These are phyloP conservation scores for Rhizopogon rudus DNA, from an alignment of 768 basidiomycete genomes.

Conservation along the genomic window DNA sequence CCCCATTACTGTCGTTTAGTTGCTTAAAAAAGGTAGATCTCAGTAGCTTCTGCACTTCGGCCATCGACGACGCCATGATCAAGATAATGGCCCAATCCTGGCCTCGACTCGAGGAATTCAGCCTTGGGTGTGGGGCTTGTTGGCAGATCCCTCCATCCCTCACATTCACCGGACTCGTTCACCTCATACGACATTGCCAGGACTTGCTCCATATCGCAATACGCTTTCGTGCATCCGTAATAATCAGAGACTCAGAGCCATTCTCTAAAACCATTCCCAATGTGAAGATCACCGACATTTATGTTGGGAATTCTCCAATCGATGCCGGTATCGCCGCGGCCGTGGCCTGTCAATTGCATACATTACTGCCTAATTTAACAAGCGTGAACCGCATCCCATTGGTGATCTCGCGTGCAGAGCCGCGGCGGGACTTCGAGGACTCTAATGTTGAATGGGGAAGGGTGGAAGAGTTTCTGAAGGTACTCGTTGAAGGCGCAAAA, in stretches of 20 bases:
- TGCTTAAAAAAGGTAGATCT: background rate
- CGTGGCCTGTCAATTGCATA: no score
- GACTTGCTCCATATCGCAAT: background rate
- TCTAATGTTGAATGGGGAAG: background rate
- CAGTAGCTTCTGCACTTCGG: background rate
- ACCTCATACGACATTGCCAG: background rate
- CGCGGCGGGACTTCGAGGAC: no score
- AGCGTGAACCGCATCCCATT: no score
- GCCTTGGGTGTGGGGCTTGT: background rate
- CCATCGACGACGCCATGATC: background rate
- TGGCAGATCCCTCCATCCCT: background rate
- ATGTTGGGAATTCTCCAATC: no score
- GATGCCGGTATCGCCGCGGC: no score
- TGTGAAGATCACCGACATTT: no score
- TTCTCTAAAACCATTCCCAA: background rate
- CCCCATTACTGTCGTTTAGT: background rate
- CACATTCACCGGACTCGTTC: background rate
- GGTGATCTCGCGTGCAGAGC: no score
- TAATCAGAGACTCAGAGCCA: background rate
- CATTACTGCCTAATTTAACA: background rate
- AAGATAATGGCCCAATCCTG: background rate
- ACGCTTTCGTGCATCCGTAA: background rate
- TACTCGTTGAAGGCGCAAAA: background rate
- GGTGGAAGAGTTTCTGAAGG: background rate
- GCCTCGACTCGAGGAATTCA: background rate